Evolutionary conservation across 768 basidiomycete species (phyloP), one percentile per base, ranked within the genome.

Genomic region (Leccinellum rugosiceps): DNA sequence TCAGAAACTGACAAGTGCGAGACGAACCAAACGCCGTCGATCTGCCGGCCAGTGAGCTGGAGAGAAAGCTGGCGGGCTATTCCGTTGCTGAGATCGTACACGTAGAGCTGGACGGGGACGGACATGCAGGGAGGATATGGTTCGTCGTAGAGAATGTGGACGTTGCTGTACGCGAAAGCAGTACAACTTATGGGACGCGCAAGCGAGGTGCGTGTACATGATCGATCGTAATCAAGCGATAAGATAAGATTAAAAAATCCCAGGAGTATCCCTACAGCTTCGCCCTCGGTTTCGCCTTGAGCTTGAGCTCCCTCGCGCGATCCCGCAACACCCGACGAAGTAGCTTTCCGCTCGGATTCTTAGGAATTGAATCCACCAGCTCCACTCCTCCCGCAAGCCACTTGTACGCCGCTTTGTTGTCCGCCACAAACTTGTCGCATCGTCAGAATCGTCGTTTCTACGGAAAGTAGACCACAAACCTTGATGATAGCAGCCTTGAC

Each of bases 71-170:
- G 82, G 53, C 80, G 79, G 6, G 93, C 95, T 65, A 96, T 78
- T 43, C 94, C 94, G 66, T 87, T 85, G 72, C 87, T 94, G 53
- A 96, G 85, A 66, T 97, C 94, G 72, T 97, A 97, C 1, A 96
- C 84, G 67, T 94, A 94, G 25, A 97, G 80, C 63, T 91, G 77
- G 17, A 97, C 93, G 26, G 74, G 73, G 26, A 69, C 19, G 14
- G 68, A 57, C 67, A 68, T 68, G 54, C 7, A 17, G 31, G 55
- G 34, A 55, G 26, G n/a, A 38, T n/a, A 31, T 32, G 13, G 32
- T 32, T 45, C 13, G 58, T n/a, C 28, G 53, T 1, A 38, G 15
- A 19, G 45, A 31, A 50, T 13, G 52, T 55, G 45, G 32, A 26
- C 17, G 60, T 43, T 63, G 61, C 51, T 55, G 14, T 41, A 43